A percentile compares a stretch with the other conserved stretches of the same genome.
phyloP scores from a whole-genome alignment of 2,329 filamentous ascomycete genomes.

The Neoscytalidium dimidiatum region DNA sequence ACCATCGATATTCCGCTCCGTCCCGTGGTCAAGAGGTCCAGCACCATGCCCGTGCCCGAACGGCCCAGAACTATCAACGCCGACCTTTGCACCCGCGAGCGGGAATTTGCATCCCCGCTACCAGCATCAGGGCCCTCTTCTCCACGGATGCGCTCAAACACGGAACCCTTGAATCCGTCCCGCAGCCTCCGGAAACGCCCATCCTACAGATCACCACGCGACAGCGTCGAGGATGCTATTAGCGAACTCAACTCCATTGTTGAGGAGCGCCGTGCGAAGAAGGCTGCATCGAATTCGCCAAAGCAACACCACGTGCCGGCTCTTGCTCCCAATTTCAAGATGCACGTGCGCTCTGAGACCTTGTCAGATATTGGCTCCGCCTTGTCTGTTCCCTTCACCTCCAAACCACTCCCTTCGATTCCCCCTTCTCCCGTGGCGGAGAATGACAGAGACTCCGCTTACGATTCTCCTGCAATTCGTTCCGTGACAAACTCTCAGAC shows the following conservation, averaged over 20 bases:
- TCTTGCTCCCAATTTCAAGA: slow-evolving; percentile 47
- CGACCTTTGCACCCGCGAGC: not conserved
- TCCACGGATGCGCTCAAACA: slow-evolving; percentile 35
- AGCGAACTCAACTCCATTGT: slow-evolving; percentile 52
- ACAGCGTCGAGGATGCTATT: slow-evolving; percentile 48
- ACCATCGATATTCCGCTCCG: slow-evolving; percentile 30
- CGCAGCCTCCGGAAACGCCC: slow-evolving; percentile 29
- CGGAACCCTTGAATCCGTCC: slow-evolving; percentile 26
- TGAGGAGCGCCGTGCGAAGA: slow-evolving; percentile 44
- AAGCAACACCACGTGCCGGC: slow-evolving; percentile 47
- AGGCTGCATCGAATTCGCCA: slow-evolving; percentile 31
- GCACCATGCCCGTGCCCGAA: slow-evolving; percentile 9
- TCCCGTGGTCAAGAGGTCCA: slow-evolving; percentile 29
- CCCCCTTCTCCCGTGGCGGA: slow-evolving; percentile 2
- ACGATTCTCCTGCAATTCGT: slow-evolving; percentile 6
- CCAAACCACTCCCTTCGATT: slow-evolving; percentile 5
- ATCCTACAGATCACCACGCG: slow-evolving; percentile 39
- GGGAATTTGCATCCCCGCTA: not conserved
- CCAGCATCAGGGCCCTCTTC: slow-evolving; percentile 24
- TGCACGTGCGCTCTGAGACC: slow-evolving; percentile 50
- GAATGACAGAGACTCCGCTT: not conserved
- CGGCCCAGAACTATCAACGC: not conserved
- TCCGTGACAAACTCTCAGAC: not conserved
- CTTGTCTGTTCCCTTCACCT: slow-evolving; percentile 42
- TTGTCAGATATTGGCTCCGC: slow-evolving; percentile 52